phyloP scores from a whole-genome alignment of 345 rosid species.

The Aquilaria malaccensis region DNA sequence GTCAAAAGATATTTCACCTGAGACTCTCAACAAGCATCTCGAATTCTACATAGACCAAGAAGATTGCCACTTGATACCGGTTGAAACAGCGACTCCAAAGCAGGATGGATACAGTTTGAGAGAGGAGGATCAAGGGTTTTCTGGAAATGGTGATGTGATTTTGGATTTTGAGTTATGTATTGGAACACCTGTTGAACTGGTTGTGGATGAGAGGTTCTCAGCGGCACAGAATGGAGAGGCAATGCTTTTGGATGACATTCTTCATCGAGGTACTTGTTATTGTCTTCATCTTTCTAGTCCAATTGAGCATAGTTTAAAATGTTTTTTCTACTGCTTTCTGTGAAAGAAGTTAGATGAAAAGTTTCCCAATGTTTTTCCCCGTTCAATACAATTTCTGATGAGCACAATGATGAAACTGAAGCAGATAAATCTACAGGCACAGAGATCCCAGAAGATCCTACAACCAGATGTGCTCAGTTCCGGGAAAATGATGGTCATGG shows the following conservation, averaged over 20 bases:
- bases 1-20: slow-evolving; percentile 16
- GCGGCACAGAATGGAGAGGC: no score
- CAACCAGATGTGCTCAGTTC: slow-evolving; percentile 18
- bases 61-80: slow-evolving; percentile 77
- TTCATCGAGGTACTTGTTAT: no score
- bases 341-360: no score
- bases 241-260: no score
- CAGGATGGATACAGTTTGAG: slow-evolving; percentile 19
- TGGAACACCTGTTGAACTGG: slow-evolving; percentile 24
- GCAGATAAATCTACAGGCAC: slow-evolving; percentile 79
- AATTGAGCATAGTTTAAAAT: no score
- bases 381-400: slow-evolving; percentile 31
- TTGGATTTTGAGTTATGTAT: slow-evolving; percentile 48
- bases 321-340: no score
- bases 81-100: slow-evolving; percentile 22
- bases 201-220: slow-evolving; percentile 15
- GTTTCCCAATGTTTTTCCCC: no score
- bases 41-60: slow-evolving; percentile 76
- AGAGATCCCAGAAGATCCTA: slow-evolving; percentile 53
- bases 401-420: slow-evolving; percentile 50
- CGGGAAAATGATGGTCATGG: slow-evolving; percentile 23
- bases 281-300: no score
- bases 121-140: slow-evolving; percentile 38
- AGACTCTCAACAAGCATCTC: slow-evolving; percentile 32
- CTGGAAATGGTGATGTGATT: slow-evolving; percentile 57